Evolutionary conservation across 2,329 filamentous ascomycete genomes (phyloP).

Genomic region (Phoma sp.): DNA sequence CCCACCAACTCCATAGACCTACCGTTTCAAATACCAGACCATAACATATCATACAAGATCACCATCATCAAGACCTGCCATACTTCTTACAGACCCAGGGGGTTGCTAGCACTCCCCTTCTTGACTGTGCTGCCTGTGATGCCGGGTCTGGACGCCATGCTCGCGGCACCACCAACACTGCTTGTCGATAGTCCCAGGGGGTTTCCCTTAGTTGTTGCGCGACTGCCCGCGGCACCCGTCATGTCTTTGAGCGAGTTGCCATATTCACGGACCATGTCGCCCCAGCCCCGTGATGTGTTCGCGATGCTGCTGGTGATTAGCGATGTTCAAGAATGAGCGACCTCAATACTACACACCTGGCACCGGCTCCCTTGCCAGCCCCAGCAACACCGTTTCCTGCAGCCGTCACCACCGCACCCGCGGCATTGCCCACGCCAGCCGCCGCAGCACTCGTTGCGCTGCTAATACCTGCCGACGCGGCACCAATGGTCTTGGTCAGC

Average conservation of each 20-base stretch:
- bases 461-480: constrained; percentile 51
- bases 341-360: constrained; percentile 12
- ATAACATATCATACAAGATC: constrained; percentile 11
- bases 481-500: constrained; percentile 52
- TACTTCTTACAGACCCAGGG: constrained; percentile 46
- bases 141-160: constrained; percentile 30
- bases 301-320: constrained; percentile 45
- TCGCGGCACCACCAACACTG: constrained; percentile 36
- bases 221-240: constrained; percentile 52
- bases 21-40: constrained; percentile 3
- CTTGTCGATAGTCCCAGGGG: constrained; percentile 52
- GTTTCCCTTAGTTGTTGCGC: constrained; percentile 54
- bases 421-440: constrained; percentile 52
- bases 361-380: constrained; percentile 52
- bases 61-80: not conserved
- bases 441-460: constrained; percentile 52
- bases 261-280: constrained; percentile 56
- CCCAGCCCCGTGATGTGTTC: constrained; percentile 54
- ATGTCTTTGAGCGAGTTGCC: constrained; percentile 58
- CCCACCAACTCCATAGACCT: constrained; percentile 20
- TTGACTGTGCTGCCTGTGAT: constrained; percentile 28
- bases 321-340: no score
- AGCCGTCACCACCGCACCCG: constrained; percentile 50
- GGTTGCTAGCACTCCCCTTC: constrained; percentile 49
- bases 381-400: constrained; percentile 56